Percentiles rank a stretch among this genome's conserved stretches.
Evolutionary conservation across 257 asterid genomes (phyloP).

Genomic region (Nicotiana tabacum): DNA sequence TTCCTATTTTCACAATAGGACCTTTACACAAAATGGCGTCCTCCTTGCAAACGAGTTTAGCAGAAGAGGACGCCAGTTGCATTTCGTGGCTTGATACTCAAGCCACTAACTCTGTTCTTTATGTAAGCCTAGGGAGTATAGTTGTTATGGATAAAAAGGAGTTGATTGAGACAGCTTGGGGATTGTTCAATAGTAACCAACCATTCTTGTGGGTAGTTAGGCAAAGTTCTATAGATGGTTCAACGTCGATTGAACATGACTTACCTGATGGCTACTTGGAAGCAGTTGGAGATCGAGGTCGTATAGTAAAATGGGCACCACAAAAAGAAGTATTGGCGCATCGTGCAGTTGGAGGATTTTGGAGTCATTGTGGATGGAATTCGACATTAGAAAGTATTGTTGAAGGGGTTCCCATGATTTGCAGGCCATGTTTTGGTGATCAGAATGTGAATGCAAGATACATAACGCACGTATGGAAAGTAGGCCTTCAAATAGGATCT

Average conservation of each 20-base stretch:
- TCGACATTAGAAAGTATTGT: conserved; percentile 17
- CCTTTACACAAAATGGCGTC: conserved; percentile 29
- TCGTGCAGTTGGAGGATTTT: conserved; percentile 22
- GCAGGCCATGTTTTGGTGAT: conserved; percentile 17
- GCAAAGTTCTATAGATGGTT: conserved; percentile 21
- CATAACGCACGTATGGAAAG: conserved; percentile 14
- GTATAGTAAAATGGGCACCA: conserved; percentile 30
- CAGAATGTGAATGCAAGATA: conserved; percentile 14
- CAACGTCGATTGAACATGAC: conserved; percentile 13
- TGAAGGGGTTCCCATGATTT: conserved; percentile 6
- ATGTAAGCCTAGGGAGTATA: conserved; percentile 43
- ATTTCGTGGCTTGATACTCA: conserved; percentile 41
- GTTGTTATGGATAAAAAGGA: conserved; percentile 23
- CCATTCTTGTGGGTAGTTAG: conserved; percentile 50
- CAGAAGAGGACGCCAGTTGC: conserved; percentile 33
- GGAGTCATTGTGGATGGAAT: conserved; percentile 31
- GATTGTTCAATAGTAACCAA: conserved; percentile 30
- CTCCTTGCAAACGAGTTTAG: conserved; percentile 30
- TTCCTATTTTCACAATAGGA: conserved; percentile 32
- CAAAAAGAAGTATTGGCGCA: conserved; percentile 27
- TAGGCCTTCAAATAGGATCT: conserved; percentile 18
- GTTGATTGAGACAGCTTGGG: conserved; percentile 41
- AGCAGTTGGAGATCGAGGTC: conserved; percentile 11
- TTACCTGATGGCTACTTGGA: conserved; percentile 12
- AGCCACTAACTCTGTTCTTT: conserved; percentile 36